These are phyloP conservation scores for Spirogloea muscicola DNA, from an alignment of 139 green algal species.

Conservation along the genomic window DNA sequence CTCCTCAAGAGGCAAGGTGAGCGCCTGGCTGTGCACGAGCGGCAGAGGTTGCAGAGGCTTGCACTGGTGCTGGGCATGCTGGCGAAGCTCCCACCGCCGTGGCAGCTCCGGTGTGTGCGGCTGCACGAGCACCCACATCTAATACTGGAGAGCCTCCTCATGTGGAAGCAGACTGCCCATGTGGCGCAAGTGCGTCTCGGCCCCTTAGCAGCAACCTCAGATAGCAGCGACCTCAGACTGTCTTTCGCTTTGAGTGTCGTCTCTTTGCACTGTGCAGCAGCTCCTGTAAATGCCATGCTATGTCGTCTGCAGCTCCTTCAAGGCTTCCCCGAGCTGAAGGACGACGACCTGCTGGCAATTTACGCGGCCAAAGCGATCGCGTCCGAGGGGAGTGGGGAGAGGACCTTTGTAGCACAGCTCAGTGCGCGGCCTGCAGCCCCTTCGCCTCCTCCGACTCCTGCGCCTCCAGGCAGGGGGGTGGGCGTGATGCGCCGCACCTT, in stretches of 20 bases:
- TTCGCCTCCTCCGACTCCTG: not conserved
- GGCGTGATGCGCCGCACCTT: too few relatives aligned
- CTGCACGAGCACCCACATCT: slow-evolving; percentile 19
- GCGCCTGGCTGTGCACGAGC: not conserved
- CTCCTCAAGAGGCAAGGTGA: not conserved
- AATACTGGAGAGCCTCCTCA: slow-evolving; percentile 36
- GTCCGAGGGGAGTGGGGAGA: not conserved
- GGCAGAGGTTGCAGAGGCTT: slow-evolving; percentile 14
- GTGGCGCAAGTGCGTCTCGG: slow-evolving; percentile 15
- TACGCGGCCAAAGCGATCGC: slow-evolving; percentile 36
- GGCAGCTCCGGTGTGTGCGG: slow-evolving; percentile 24
- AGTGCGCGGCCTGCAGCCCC: not conserved
- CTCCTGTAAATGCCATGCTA: not conserved
- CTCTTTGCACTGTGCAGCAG: too few relatives aligned
- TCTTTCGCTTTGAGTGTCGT: too few relatives aligned
- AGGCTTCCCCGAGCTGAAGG: slow-evolving; percentile 10
- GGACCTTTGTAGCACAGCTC: not conserved
- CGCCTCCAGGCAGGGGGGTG: not conserved
- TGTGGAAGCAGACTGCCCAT: slow-evolving; percentile 27
- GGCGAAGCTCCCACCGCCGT: not conserved
- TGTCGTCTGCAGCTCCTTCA: slow-evolving; percentile 17
- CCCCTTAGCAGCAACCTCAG: too few relatives aligned
- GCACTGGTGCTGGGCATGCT: slow-evolving; percentile 16
- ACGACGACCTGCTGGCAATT: slow-evolving; percentile 30
- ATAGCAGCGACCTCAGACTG: too few relatives aligned